Percentiles rank a stretch among this genome's conserved stretches.
These are phyloP conservation scores for Penicillium glabrum DNA, from an alignment of 2,329 filamentous ascomycete species.

Conservation along the genomic window DNA sequence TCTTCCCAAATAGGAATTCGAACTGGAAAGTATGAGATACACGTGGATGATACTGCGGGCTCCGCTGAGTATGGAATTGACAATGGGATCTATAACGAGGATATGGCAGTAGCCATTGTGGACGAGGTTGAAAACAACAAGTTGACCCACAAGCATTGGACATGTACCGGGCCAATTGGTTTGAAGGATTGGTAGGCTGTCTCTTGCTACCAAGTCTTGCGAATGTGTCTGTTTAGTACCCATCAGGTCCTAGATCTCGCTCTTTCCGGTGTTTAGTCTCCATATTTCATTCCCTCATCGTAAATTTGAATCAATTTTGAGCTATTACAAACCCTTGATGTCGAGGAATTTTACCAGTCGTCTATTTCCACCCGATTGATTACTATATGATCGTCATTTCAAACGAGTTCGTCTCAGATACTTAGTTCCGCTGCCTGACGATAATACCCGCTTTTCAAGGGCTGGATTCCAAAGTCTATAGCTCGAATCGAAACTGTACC, in stretches of 20 bases:
- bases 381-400: too few relatives aligned
- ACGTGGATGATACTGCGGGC: not conserved
- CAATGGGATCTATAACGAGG: not conserved
- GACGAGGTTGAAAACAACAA: not conserved
- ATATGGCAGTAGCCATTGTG: not conserved
- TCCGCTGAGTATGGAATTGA: not conserved
- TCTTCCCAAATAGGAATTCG: not conserved
- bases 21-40: not conserved
- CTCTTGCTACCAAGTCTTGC: not conserved
- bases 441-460: too few relatives aligned
- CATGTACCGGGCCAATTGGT: not conserved
- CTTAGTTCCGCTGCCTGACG: too few relatives aligned
- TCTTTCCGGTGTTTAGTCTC: too few relatives aligned
- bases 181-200: not conserved
- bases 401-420: too few relatives aligned
- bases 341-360: too few relatives aligned
- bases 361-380: too few relatives aligned
- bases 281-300: too few relatives aligned
- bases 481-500: too few relatives aligned
- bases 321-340: too few relatives aligned
- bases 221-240: not conserved
- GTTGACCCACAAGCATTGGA: not conserved
- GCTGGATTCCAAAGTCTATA: too few relatives aligned
- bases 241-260: not conserved
- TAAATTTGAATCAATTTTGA: too few relatives aligned